These are phyloP conservation scores for Fragaria iinumae DNA, from an alignment of 306 rosid genomes.

Conservation along the genomic window DNA sequence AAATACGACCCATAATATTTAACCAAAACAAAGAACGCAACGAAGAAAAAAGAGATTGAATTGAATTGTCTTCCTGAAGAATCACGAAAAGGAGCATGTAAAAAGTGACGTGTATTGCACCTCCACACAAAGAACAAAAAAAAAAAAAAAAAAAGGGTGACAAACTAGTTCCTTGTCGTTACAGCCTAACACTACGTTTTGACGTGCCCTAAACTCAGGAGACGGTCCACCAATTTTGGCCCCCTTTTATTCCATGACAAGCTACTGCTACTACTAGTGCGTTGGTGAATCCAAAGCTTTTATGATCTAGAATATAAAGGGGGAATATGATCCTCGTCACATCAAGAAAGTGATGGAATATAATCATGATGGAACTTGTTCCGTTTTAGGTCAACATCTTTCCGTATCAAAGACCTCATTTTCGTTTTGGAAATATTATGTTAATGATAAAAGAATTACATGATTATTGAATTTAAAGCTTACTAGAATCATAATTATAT, in stretches of 20 bases:
- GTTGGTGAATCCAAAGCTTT: not conserved
- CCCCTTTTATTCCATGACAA: not conserved
- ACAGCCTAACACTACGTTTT: not conserved
- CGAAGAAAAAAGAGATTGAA: not conserved
- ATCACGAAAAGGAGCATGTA: not conserved
- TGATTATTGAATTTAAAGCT: not conserved
- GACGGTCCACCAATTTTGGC: not conserved
- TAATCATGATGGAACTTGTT: not conserved
- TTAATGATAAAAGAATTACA: not conserved
- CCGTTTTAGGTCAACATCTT: not conserved
- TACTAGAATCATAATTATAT: no score
- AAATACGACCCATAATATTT: not conserved
- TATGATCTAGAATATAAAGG: not conserved
- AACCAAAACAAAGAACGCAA: not conserved
- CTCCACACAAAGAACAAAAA: not conserved
- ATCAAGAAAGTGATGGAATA: not conserved
- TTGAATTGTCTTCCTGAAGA: not conserved
- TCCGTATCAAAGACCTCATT: not conserved
- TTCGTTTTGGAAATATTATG: not conserved
- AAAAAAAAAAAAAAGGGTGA: not conserved
- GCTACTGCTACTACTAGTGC: not conserved
- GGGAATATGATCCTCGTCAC: not conserved
- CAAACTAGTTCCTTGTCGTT: not conserved
- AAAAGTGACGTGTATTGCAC: not conserved
- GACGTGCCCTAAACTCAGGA: constrained; percentile 2